These are phyloP conservation scores for Fusarium sp. DNA, from an alignment of 2,329 filamentous ascomycete genomes.

Conservation along the genomic window DNA sequence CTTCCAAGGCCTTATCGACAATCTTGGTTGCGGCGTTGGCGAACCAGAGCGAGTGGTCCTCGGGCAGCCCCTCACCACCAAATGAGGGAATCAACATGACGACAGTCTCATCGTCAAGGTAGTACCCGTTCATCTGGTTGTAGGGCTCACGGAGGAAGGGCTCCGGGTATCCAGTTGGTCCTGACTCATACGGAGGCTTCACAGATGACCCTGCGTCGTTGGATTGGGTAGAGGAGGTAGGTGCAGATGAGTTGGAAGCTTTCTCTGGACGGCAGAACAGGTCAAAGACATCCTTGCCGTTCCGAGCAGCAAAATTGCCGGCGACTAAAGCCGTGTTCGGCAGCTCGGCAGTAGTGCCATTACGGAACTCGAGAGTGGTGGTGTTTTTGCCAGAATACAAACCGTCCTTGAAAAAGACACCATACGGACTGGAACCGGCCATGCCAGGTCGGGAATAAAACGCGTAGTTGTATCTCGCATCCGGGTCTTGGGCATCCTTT, in stretches of 20 bases:
- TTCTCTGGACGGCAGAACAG: not conserved
- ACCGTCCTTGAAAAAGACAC: not conserved
- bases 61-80: not conserved
- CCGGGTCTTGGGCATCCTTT: not conserved
- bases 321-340: not conserved
- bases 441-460: slow-evolving; percentile 4
- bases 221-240: not conserved
- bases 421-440: not conserved
- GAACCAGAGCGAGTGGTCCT: not conserved
- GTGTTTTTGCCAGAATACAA: not conserved
- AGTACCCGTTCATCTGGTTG: slow-evolving; percentile 2
- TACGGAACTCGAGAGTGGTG: slow-evolving; percentile 2
- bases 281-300: slow-evolving; percentile 1
- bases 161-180: not conserved
- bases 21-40: not conserved
- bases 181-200: not conserved
- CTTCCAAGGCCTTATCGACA: not conserved
- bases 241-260: too few species aligned
- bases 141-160: slow-evolving; percentile 11
- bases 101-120: slow-evolving; percentile 4
- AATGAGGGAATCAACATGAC: not conserved
- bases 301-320: not conserved
- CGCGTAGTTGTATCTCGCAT: slow-evolving; percentile 10
- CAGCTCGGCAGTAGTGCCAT: not conserved
- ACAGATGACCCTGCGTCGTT: not conserved